Evolutionary conservation across 1,139 yeast genomes (phyloP).

Genomic region (Suhomyces coccinellae): DNA sequence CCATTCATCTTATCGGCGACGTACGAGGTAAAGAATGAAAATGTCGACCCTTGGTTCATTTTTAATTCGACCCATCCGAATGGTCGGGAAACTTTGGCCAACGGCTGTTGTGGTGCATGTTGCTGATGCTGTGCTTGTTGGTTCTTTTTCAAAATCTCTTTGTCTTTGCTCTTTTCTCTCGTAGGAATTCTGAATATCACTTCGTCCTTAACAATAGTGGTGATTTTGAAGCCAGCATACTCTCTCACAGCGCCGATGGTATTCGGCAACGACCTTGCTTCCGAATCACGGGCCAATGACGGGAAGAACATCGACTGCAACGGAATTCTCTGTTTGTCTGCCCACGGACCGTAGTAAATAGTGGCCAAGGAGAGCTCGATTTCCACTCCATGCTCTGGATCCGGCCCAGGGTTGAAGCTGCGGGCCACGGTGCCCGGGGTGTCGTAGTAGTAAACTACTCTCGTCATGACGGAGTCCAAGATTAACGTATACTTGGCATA

Average conservation of each 20-base stretch:
- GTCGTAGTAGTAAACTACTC: conserved; percentile 66
- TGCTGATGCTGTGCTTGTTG: conserved; percentile 7
- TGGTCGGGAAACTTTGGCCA: conserved; percentile 47
- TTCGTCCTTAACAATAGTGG: conserved; percentile 60
- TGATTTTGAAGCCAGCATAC: conserved; percentile 56
- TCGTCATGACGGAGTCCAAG: conserved; percentile 59
- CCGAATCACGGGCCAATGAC: conserved; percentile 56
- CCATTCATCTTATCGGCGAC: conserved; percentile 56
- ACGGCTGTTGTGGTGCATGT: conserved; percentile 10
- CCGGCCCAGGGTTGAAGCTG: neutral
- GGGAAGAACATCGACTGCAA: conserved; percentile 74
- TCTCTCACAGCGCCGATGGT: conserved; percentile 53
- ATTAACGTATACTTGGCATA: conserved; percentile 82
- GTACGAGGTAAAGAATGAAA: conserved; percentile 51
- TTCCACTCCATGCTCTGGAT: conserved; percentile 71
- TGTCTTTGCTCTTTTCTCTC: conserved; percentile 80
- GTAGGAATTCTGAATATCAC: conserved; percentile 77
- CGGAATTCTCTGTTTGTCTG: conserved; percentile 76
- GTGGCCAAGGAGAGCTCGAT: conserved; percentile 61
- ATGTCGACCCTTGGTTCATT: conserved; percentile 52
- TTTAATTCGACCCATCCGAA: conserved; percentile 92
- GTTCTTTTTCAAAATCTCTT: conserved; percentile 25
- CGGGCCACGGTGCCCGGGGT: conserved; percentile 51
- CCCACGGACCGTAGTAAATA: conserved; percentile 92
- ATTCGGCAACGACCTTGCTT: conserved; percentile 39